Evolutionary conservation across 352 stramenopile species (phyloP).

Genomic region (Thraustochytrium striatum): DNA sequence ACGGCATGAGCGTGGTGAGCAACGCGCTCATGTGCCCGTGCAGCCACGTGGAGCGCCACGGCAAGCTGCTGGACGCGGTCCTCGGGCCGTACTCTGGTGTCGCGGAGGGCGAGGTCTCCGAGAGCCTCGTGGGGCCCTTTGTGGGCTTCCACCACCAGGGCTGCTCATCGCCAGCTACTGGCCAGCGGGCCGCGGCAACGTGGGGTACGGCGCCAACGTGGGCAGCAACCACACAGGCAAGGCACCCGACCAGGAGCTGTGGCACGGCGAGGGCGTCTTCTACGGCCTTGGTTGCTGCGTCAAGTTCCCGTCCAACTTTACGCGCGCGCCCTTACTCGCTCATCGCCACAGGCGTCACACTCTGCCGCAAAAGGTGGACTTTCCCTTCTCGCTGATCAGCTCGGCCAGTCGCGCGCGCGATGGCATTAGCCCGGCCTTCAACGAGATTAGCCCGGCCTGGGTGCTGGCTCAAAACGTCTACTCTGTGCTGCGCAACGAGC

Average conservation of each 20-base stretch:
- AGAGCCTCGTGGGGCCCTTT: slow-evolving; percentile 83
- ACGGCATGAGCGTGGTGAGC: slow-evolving; percentile 66
- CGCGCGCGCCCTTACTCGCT: slow-evolving; percentile 67
- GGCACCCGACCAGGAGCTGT: slow-evolving; percentile 76
- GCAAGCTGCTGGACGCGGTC: slow-evolving; percentile 73
- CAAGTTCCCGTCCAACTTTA: slow-evolving; percentile 91
- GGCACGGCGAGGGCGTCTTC: slow-evolving; percentile 88
- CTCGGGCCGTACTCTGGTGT: slow-evolving; percentile 76
- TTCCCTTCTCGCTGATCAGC: slow-evolving; percentile 70
- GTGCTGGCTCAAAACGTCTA: slow-evolving; percentile 81
- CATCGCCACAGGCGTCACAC: no score
- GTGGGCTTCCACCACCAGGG: slow-evolving; percentile 88
- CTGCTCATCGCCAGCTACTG: slow-evolving; percentile 84
- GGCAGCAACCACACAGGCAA: slow-evolving; percentile 91
- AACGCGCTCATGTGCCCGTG: slow-evolving; percentile 69
- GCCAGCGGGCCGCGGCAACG: slow-evolving; percentile 83
- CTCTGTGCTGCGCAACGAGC: slow-evolving; percentile 76
- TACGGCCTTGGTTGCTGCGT: slow-evolving; percentile 86
- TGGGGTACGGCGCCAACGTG: slow-evolving; percentile 89
- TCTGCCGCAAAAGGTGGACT: slow-evolving; percentile 74
- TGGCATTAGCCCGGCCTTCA: slow-evolving; percentile 50
- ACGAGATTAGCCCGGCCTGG: slow-evolving; percentile 67
- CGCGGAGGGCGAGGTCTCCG: slow-evolving; percentile 79
- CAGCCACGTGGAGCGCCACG: slow-evolving; percentile 70
- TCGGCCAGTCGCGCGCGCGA: slow-evolving; percentile 55